Evolutionary conservation across 495 filamentous ascomycete genomes (phyloP), one percentile per base, ranked within the genome.

Genomic region (Immersiella caudata): DNA sequence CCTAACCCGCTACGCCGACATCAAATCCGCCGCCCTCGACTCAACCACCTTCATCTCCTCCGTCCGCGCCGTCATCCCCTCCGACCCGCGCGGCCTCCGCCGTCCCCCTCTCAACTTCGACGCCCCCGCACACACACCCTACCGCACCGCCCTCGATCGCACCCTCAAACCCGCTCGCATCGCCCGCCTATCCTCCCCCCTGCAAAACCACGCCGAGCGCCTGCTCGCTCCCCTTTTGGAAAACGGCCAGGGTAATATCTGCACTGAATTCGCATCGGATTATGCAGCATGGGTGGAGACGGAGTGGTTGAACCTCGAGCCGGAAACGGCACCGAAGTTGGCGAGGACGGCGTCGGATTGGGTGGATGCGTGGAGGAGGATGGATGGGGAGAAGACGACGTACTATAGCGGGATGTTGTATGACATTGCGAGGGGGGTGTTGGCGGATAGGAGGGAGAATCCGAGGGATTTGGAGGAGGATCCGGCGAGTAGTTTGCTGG

Each of bases 1-100:
- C 50, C 24, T 68, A 51, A 68, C 67, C 20, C 67, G 67, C 21
- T 68, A 68, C 67, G 51, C 56, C 46, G 60, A 68, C 60, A 55
- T 64, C 58, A 67, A 67, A 35, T 20, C 56, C 11, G 65, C 65
- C 0, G 65, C 65, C 18, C 57, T 67, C 25, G 65, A 67, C 58
- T 67, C 65, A 2, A n/a, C 35, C 16, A 67, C 65, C 4, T 67
- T 54, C 65, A 67, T 67, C 24, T 67, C 65, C 14, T 61, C 56
- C 8, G 65, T 67, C 14, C 40, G 49, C 16, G 65, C 65, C 49
- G 65, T 67, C 36, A 61, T 67, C 26, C 65, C 65, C 24, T 61
- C 56, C n/a, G 65, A 67, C 9, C 65, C 65, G 6, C 35, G 65
- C 25, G 65, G 65, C 5, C 40, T 67, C 24, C 57, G 65, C 20